A percentile compares a stretch with the other conserved stretches of the same genome.
phyloP scores from a whole-genome alignment of 1,284 basidiomycete species.

The Rhodotorula mucilaginosa region DNA sequence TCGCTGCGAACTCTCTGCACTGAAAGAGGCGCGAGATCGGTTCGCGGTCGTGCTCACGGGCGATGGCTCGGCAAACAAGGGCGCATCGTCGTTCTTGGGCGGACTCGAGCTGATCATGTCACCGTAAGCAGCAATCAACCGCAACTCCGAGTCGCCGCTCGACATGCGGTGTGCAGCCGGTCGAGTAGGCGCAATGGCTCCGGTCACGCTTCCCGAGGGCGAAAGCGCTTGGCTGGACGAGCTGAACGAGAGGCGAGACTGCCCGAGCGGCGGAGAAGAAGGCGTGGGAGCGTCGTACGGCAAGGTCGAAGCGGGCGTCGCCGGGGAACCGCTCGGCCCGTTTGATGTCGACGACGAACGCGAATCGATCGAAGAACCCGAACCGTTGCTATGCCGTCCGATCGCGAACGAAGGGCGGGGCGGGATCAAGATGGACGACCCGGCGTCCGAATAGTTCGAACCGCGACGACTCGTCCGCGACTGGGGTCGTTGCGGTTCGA shows the following conservation, averaged over 20 bases:
- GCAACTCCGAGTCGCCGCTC: slow-evolving; percentile 31
- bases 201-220: not conserved
- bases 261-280: not conserved
- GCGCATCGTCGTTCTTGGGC: not conserved
- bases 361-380: slow-evolving; percentile 20
- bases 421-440: slow-evolving; percentile 2
- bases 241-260: not conserved
- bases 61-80: not conserved
- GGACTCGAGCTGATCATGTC: slow-evolving; percentile 17
- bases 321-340: not conserved
- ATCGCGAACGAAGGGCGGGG: slow-evolving; percentile 26
- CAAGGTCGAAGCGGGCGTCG: not conserved
- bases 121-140: slow-evolving; percentile 34
- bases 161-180: slow-evolving; percentile 12
- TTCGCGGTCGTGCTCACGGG: not conserved
- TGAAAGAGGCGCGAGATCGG: not conserved
- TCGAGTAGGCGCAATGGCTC: not conserved
- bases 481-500: slow-evolving; percentile 52
- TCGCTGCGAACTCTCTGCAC: not conserved
- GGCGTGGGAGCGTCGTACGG: not conserved
- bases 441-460: slow-evolving; percentile 20
- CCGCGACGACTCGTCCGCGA: slow-evolving; percentile 60
- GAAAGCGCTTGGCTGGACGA: not conserved
- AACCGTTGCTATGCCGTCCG: slow-evolving; percentile 10
- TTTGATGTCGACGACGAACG: slow-evolving; percentile 16